These are phyloP conservation scores for Apiosordaria backusii DNA, from an alignment of 495 filamentous ascomycete species.

Conservation along the genomic window DNA sequence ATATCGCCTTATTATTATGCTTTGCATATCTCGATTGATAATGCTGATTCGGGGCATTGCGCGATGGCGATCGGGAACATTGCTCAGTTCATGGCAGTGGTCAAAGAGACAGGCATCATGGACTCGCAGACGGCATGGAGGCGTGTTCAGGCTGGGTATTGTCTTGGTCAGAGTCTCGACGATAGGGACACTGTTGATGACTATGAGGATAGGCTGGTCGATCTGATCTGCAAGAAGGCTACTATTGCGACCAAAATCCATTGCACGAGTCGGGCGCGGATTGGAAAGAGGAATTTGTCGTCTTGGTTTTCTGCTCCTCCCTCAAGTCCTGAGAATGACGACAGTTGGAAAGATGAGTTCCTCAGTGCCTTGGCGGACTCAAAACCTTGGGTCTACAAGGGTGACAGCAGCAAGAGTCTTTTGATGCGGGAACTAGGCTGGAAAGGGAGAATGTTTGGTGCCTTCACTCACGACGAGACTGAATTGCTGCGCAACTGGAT, in stretches of 20 bases:
- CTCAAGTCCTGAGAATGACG: not conserved
- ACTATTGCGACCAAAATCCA: constrained; percentile 35
- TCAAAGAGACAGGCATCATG: constrained; percentile 26
- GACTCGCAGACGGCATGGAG: constrained; percentile 37
- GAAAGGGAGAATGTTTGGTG: constrained; percentile 44
- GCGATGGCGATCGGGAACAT: constrained; percentile 45
- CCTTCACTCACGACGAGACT: constrained; percentile 41
- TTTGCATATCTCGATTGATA: constrained; percentile 52
- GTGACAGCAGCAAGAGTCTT: constrained; percentile 35
- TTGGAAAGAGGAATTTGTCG: constrained; percentile 27
- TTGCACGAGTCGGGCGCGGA: constrained; percentile 32
- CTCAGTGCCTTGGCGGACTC: not conserved
- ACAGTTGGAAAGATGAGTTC: not conserved
- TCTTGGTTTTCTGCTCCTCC: not conserved
- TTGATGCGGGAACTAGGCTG: constrained; percentile 37
- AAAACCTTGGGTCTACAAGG: constrained; percentile 37
- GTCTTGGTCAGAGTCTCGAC: constrained; percentile 24
- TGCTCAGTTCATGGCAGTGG: constrained; percentile 36
- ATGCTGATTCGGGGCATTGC: constrained; percentile 46
- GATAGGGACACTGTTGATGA: constrained; percentile 14
- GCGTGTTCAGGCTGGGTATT: constrained; percentile 47
- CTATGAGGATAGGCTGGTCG: constrained; percentile 17
- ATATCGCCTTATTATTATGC: constrained; percentile 50
- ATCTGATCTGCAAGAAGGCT: constrained; percentile 33
- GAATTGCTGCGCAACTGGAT: constrained; percentile 36